Conservation (phyloP, 805 yeast species). For the Metschnikowia peoriensis region DNA sequence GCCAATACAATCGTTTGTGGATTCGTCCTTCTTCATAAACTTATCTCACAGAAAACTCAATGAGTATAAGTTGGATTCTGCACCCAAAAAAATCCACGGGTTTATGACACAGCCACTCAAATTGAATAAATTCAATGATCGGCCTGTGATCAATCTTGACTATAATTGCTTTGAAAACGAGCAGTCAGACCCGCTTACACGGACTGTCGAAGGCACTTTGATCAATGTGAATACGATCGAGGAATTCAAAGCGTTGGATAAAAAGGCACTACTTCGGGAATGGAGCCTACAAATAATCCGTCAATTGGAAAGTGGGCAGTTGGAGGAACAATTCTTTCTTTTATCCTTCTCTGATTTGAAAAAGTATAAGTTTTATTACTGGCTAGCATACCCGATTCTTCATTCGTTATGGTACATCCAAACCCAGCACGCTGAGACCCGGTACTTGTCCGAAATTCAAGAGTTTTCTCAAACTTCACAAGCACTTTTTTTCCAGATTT, state of each 20-base stretch:
- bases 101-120: slow-evolving; percentile 33
- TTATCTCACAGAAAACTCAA: slow-evolving; percentile 74
- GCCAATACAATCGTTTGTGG: slow-evolving; percentile 70
- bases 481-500: slow-evolving; percentile 1
- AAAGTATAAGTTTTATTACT: slow-evolving; percentile 81
- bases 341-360: slow-evolving; percentile 85
- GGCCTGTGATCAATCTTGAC: slow-evolving; percentile 36
- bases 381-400: slow-evolving; percentile 81
- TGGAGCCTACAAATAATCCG: slow-evolving; percentile 30
- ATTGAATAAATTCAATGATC: slow-evolving; percentile 34
- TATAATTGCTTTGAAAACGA: slow-evolving; percentile 27
- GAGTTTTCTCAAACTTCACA: neutral
- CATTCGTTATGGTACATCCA: slow-evolving; percentile 47
- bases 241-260: slow-evolving; percentile 72
- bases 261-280: slow-evolving; percentile 50
- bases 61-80: slow-evolving; percentile 60
- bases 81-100: slow-evolving; percentile 45
- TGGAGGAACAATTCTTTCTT: slow-evolving; percentile 34
- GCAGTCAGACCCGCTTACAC: slow-evolving; percentile 12
- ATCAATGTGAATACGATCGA: slow-evolving; percentile 80
- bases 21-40: slow-evolving; percentile 80
- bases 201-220: slow-evolving; percentile 32
- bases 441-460: slow-evolving; percentile 7
- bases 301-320: slow-evolving; percentile 19
- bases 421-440: slow-evolving; percentile 6